Conservation (phyloP, 495 filamentous ascomycete genomes). For the Penicillium parvum region DNA sequence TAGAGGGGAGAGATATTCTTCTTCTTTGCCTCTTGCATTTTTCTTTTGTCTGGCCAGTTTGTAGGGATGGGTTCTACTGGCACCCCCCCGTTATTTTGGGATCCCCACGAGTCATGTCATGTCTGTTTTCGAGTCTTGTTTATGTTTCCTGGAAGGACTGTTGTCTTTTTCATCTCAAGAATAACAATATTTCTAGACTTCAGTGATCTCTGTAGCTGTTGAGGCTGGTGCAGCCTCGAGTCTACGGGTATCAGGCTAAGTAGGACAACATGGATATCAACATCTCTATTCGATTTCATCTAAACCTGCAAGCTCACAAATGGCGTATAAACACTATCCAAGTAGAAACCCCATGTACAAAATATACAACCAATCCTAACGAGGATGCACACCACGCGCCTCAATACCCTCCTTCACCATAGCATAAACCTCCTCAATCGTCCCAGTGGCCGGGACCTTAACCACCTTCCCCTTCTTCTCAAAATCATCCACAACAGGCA, state of each 20-base stretch:
- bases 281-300: too few relatives aligned
- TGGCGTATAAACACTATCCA: too few relatives aligned
- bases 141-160: slow-evolving; percentile 25
- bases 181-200: slow-evolving; percentile 21
- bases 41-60: slow-evolving; percentile 20
- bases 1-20: slow-evolving; percentile 21
- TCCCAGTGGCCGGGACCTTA: slow-evolving; percentile 62
- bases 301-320: too few relatives aligned
- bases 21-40: slow-evolving; percentile 19
- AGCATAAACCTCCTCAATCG: slow-evolving; percentile 70
- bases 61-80: slow-evolving; percentile 22
- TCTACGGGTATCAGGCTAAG: not conserved
- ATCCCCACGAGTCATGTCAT: slow-evolving; percentile 40
- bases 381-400: slow-evolving; percentile 39
- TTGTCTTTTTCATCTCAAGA: slow-evolving; percentile 18
- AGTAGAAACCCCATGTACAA: not conserved
- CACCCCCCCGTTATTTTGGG: slow-evolving; percentile 23
- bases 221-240: not conserved
- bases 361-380: slow-evolving; percentile 12
- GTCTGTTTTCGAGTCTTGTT: slow-evolving; percentile 20
- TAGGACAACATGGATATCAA: not conserved
- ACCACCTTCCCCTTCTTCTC: slow-evolving; percentile 73
- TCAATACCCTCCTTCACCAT: slow-evolving; percentile 55
- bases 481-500: slow-evolving; percentile 91
- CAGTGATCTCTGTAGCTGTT: not conserved